Evolutionary conservation across 306 rosid genomes (phyloP).

Genomic region (Psophocarpus tetragonolobus): DNA sequence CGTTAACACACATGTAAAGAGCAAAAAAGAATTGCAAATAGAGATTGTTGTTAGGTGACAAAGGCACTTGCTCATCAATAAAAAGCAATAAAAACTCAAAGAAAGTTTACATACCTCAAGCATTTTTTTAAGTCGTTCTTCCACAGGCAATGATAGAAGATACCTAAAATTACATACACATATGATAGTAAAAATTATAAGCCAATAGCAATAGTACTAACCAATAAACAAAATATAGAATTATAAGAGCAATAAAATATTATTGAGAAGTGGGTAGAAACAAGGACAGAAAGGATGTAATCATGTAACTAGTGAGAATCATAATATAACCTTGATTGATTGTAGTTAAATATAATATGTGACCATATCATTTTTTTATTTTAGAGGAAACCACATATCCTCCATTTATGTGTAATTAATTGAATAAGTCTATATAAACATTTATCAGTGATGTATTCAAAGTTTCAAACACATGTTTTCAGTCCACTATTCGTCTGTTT

Average conservation of each 20-base stretch:
- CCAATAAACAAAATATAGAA: constrained; percentile 9
- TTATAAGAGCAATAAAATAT: background rate
- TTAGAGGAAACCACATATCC: too few relatives aligned
- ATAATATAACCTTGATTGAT: too few relatives aligned
- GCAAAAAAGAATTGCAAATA: constrained; percentile 5
- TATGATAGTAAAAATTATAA: constrained; percentile 10
- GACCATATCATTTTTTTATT: too few relatives aligned
- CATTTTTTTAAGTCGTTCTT: constrained; percentile 74
- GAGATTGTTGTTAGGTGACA: constrained; percentile 12
- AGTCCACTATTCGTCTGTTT: too few relatives aligned
- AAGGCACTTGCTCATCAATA: constrained; percentile 16
- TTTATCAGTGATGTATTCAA: too few relatives aligned
- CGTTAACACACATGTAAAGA: background rate
- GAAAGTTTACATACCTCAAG: constrained; percentile 71
- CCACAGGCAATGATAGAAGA: constrained; percentile 69
- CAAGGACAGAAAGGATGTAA: constrained; percentile 3
- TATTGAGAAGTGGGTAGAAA: background rate
- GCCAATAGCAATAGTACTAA: background rate
- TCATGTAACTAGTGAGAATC: too few relatives aligned
- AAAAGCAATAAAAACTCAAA: constrained; percentile 25
- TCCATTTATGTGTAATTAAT: too few relatives aligned
- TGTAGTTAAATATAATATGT: too few relatives aligned
- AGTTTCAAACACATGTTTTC: too few relatives aligned
- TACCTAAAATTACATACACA: constrained; percentile 51
- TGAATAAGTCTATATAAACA: too few relatives aligned